Evolutionary conservation across 148 eudicot genomes (phyloP), one percentile per base, ranked within the genome.

Genomic region (Vaccinium corymbosum): DNA sequence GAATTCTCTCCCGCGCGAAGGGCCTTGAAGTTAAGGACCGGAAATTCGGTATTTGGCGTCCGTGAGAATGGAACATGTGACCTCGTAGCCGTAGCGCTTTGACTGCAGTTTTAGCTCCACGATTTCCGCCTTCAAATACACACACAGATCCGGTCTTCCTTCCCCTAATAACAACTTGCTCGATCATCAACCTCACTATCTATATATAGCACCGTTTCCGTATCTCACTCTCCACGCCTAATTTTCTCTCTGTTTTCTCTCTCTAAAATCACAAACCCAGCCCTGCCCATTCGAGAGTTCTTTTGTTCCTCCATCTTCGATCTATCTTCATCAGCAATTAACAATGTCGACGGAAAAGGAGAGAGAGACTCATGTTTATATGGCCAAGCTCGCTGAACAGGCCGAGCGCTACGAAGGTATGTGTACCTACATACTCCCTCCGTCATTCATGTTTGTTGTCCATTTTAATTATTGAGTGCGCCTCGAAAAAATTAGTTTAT

Each of bases 351-450:
- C 70, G 29, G 70, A 62, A 20, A 62, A 62, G 70, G 70, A 62
- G 70, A 62, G 70, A 62, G 70, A 62, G 70, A 62, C 70, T 9
- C 70, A 77, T 82, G 76, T 84, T 3, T 84, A 84, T 51, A 77
- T 84, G 77, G 85, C 85, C 46, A 84, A 78, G 51, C 85, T 84
- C 46, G 83, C 76, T 6, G 83, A 80, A 59, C 80, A 83, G 22
- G 85, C 85, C 29, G 81, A 77, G 49, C 87, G 87, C 81, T 85
- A 85, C 84, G 87, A 85, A 20, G 70, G 70, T 62, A 62, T 10
- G 13, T 12, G 0, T 53, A 16, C 57, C 14, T 53, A 11, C 57
- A 35, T 35, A 35, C 38, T 35, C 38, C 38, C 0, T 35, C 38
- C 38, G 38, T 35, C 38, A 3, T 2, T 0, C 2, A 35, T 35